Base-by-base conservation (phyloP, 805 yeast species). In the Teunomyces barrocoloradensis region DNA sequence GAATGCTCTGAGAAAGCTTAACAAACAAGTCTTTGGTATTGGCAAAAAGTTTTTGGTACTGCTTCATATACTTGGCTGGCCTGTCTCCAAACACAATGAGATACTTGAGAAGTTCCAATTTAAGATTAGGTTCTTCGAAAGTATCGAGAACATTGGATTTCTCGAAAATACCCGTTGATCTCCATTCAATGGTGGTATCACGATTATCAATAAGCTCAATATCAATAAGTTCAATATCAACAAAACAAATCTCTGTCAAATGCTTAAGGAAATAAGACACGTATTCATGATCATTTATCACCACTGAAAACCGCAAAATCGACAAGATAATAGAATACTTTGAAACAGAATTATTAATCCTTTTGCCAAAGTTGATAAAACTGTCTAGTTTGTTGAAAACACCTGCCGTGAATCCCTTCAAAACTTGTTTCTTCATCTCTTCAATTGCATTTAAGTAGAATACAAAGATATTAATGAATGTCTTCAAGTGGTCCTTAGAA, bases 341-440 rank as follows among this genome's bases (percentile, higher is more conserved):
- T 6, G 77, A 67, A 28, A 76, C 51, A 1, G 96, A 87, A 43
- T 71, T 63, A 2, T 64, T 56, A 39, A 89, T 54, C 43, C 82
- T 71, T 10, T 63, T 57, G 12, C 80, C 80, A 53, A 91, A 82
- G 17, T 81, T 81, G 15, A 85, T 56, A 63, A 89, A 80, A 1
- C 89, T 85, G 25, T 75, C 72, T 13, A 89, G 57, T 59, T 89
- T 90, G 49, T 84, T 82, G 62, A 77, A 87, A 0, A 85, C 75
- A 17, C 76, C 73, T 20, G 75, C 73, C 32, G 82, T 78, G 54
- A 86, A 81, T 0, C 87, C 85, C 17, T 72, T 67, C 30, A 69
- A 61, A 12, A 81, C 62, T 56, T 75, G 78, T 18, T 73, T 64
- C 6, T 73, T 73, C 7, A 83, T 66, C 52, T 87, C 84, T 3